These are phyloP conservation scores for Saccharomycopsis hybrid DNA, from an alignment of 1,139 yeast species.

Conservation along the genomic window DNA sequence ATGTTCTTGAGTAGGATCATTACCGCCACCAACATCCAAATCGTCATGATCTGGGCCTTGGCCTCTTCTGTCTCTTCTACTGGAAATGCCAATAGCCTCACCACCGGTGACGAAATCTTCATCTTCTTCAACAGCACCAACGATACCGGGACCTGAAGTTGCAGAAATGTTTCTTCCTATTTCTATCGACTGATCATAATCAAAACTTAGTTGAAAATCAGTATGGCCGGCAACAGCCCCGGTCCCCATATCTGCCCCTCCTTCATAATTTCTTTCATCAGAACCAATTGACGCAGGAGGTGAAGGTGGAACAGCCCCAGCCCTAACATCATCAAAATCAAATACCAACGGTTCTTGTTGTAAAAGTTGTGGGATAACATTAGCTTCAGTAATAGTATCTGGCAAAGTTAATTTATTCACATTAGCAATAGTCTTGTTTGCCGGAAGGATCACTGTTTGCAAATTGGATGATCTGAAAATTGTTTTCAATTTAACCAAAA, in stretches of 20 bases:
- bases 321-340: conserved; percentile 31
- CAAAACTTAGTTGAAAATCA: conserved; percentile 9
- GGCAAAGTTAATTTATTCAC: conserved; percentile 54
- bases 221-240: conserved; percentile 21
- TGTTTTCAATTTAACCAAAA: conserved; percentile 64
- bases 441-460: conserved; percentile 38
- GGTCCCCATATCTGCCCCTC: conserved; percentile 4
- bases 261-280: too few species aligned
- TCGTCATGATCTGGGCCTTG: too few species aligned
- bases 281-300: too few species aligned
- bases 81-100: not conserved
- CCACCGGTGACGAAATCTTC: too few species aligned
- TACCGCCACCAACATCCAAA: conserved; percentile 18
- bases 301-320: not conserved
- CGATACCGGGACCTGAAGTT: too few species aligned
- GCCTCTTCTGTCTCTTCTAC: conserved; percentile 17
- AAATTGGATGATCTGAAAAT: conserved; percentile 49
- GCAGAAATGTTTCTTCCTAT: conserved; percentile 32
- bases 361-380: conserved; percentile 37
- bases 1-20: too few species aligned
- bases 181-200: conserved; percentile 28
- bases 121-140: too few species aligned
- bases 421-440: conserved; percentile 45
- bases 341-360: conserved; percentile 49
- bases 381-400: conserved; percentile 76